Evolutionary conservation across 208 protist species (phyloP), one percentile per base, ranked within the genome.

Genomic region (Trichomonas gallinae): DNA sequence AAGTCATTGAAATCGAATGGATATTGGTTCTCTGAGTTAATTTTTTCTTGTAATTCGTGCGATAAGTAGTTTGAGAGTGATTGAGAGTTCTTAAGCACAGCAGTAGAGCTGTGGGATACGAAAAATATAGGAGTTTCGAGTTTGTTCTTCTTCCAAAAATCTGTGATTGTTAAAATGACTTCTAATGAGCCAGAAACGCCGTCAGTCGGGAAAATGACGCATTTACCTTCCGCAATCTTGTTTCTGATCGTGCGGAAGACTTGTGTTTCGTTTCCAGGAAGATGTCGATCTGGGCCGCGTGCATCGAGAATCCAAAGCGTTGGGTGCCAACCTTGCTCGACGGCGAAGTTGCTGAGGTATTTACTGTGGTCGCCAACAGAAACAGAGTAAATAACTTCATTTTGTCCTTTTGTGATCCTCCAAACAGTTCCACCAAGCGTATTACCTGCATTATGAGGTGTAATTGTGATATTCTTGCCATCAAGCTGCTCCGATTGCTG

Each of bases 301-400:
- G 87, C 40, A 51, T 93, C 87, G 26, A 93, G 40, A 38, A 93
- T 93, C 87, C 87, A 93, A 0, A 93, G 44, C 0, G 87, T 93
- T 58, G 87, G 87, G 46, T 93, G 87, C 87, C 40, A 93, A 38
- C 17, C 13, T 0, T 38, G 46, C n/a, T 48, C 44, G 3, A 51
- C 23, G 3, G 15, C 44, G n/a, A 93, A 93, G 36, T 42, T 44
- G n/a, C 44, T 44, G 45, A 93, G 87, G 45, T 93, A 44, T 15
- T 38, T 93, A n/a, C 44, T 44, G 26, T 93, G 42, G 15, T 40
- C 44, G 26, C 44, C 44, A 15, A 93, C 44, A 8, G 87, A 93
- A 38, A 48, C 44, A 9, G 87, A 34, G n/a, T 93, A 93, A 38
- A 93, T 93, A 93, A 93, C n/a, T 93, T 93, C 87, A 38, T 93